Evolutionary conservation across 169 alveolate genomes (phyloP).

Genomic region (Babesia sp.): DNA sequence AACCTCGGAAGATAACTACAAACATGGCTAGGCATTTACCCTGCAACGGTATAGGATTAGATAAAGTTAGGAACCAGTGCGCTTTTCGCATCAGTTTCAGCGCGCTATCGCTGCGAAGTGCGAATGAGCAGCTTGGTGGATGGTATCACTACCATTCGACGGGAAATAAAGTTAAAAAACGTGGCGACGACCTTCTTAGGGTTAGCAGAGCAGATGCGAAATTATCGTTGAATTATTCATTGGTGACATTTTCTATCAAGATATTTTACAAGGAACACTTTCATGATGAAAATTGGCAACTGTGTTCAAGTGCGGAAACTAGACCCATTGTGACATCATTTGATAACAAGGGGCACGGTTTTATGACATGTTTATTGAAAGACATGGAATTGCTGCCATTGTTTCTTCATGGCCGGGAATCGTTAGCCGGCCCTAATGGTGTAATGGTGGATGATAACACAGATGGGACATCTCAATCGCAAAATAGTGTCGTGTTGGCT

Average conservation of each 20-base stretch:
- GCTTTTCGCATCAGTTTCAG: slow-evolving; percentile 18
- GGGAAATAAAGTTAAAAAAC: too few relatives aligned
- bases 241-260: slow-evolving; percentile 19
- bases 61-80: neutral
- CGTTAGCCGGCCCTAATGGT: neutral
- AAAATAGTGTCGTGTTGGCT: neutral
- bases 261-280: neutral
- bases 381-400: slow-evolving; percentile 31
- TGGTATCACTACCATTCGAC: neutral
- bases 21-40: neutral
- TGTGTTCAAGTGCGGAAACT: slow-evolving; percentile 41
- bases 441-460: neutral
- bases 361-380: slow-evolving; percentile 3
- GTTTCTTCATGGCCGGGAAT: neutral
- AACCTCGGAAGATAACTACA: neutral
- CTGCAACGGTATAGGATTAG: neutral
- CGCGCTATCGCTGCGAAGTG: slow-evolving; percentile 4
- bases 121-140: neutral
- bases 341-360: neutral
- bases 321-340: slow-evolving; percentile 16
- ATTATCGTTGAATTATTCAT: neutral
- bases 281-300: slow-evolving; percentile 7
- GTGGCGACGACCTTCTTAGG: neutral
- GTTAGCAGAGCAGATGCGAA: neutral
- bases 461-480: neutral